Evolutionary conservation across 345 rosid genomes (phyloP), one percentile per base, ranked within the genome.

Genomic region (thale cress (Arabidopsis thaliana)): DNA sequence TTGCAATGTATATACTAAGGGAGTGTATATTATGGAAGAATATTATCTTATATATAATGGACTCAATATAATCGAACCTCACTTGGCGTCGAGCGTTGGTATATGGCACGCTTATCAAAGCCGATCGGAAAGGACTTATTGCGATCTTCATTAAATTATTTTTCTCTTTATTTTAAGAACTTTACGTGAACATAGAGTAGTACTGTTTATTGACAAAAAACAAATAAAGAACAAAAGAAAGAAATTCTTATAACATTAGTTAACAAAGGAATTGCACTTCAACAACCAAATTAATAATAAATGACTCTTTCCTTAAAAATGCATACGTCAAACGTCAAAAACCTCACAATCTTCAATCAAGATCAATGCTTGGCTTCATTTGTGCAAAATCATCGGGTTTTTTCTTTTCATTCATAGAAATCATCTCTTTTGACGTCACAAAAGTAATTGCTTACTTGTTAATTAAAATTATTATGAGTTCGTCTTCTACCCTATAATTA

Each of bases 101-200:
- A 56, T 33, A 68, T 77, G 80, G 76, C 76, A 77, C 80, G 52
- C 80, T 45, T 62, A 55, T 46, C 76, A 64, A 70, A 57, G 50
- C 71, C 66, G 80, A 77, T 70, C 59, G 59, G 8, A 24, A 56
- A 77, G 51, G 52, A 70, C 76, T 62, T 63, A 70, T 70, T 77
- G 75, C 75, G 45, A 70, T 76, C 75, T 63, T 69, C 71, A 42
- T 77, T 56, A 32, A 41, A 36, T 59, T 37, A 5, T 34, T 37
- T 3, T 23, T 11, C 12, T 11, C 11, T 7, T 66, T 66, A 2
- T 28, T 64, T 41, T 13, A 3, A 8, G 42, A 63, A 36, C 14
- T 52, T 51, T 62, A 72, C 76, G 62, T 62, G 37, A 52, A 48
- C 59, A 48, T 20, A 44, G 5, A n/a, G 50, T 33, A 23, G 30